phyloP scores from a whole-genome alignment of 2,329 filamentous ascomycete species.

The Herpotrichia juniperi region DNA sequence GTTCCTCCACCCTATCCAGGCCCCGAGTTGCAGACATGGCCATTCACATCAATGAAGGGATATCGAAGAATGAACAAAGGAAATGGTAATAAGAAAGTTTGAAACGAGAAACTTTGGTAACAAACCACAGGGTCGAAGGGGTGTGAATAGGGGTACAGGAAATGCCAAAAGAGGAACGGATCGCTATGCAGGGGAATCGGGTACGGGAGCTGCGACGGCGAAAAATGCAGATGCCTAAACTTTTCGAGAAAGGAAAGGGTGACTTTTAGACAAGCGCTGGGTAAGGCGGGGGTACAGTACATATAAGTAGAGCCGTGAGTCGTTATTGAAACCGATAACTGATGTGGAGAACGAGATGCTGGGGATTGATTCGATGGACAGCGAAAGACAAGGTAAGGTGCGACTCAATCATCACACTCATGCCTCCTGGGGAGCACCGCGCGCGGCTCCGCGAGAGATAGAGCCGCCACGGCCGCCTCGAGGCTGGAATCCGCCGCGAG shows the following conservation, averaged over 20 bases:
- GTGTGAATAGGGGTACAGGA: background rate
- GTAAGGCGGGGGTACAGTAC: conserved; percentile 43
- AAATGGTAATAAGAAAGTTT: conserved; percentile 23
- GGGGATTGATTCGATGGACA: conserved; percentile 6
- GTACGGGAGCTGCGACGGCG: conserved; percentile 20
- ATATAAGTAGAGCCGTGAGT: conserved; percentile 44
- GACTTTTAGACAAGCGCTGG: conserved; percentile 46
- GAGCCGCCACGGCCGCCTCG: conserved; percentile 71
- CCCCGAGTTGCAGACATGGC: conserved; percentile 25
- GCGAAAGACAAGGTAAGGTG: conserved; percentile 8
- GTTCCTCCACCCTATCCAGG: conserved; percentile 20
- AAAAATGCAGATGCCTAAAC: conserved; percentile 37
- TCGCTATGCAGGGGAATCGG: conserved; percentile 46
- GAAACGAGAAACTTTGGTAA: conserved; percentile 6
- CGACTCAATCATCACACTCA: conserved; percentile 21
- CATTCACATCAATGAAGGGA: conserved; percentile 32
- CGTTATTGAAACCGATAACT: conserved; percentile 30
- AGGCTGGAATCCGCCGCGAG: conserved; percentile 72
- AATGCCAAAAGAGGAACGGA: conserved; percentile 32
- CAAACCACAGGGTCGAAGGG: conserved; percentile 18
- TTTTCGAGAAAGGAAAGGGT: conserved; percentile 39
- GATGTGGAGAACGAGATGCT: conserved; percentile 13
- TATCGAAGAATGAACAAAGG: conserved; percentile 33
- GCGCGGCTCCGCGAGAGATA: conserved; percentile 62
- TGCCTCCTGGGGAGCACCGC: conserved; percentile 42